Percentiles rank a stretch among this genome's conserved stretches.
These are phyloP conservation scores for Tilletia walkeri DNA, from an alignment of 1,284 basidiomycete genomes.

Conservation along the genomic window DNA sequence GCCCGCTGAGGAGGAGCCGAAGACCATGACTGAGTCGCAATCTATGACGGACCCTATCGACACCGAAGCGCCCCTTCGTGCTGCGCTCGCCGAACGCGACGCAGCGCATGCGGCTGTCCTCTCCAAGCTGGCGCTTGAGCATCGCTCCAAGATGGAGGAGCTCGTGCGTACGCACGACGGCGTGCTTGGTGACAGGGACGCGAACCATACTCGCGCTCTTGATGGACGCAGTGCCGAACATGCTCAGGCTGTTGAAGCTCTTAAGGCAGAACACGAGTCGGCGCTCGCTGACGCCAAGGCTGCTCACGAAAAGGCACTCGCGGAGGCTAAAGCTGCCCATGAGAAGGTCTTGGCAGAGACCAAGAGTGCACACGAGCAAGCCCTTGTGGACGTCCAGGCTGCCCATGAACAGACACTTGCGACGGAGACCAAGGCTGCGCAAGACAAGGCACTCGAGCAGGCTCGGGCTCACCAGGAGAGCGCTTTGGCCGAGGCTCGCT, in stretches of 20 bases:
- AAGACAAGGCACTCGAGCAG: constrained; percentile 36
- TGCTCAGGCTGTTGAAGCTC: constrained; percentile 12
- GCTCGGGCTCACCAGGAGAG: constrained; percentile 19
- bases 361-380: constrained; percentile 29
- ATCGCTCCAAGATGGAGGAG: constrained; percentile 15
- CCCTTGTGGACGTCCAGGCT: constrained; percentile 31
- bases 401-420: constrained; percentile 21
- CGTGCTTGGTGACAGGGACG: neutral
- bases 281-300: constrained; percentile 25
- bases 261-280: constrained; percentile 19
- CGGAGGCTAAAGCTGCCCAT: constrained; percentile 19
- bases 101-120: constrained; percentile 7
- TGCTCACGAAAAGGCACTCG: constrained; percentile 27
- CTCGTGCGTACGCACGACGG: constrained; percentile 11
- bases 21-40: neutral
- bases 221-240: constrained; percentile 3
- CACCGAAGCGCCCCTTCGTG: neutral
- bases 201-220: constrained; percentile 20
- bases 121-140: constrained; percentile 18
- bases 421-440: constrained; percentile 29
- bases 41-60: constrained; percentile 10
- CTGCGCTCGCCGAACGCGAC: constrained; percentile 14
- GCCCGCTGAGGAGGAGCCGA: constrained; percentile 4
- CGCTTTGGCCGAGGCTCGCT: constrained; percentile 36
- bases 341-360: constrained; percentile 27